phyloP scores from a whole-genome alignment of 768 basidiomycete genomes.

The Suillus subaureus region DNA sequence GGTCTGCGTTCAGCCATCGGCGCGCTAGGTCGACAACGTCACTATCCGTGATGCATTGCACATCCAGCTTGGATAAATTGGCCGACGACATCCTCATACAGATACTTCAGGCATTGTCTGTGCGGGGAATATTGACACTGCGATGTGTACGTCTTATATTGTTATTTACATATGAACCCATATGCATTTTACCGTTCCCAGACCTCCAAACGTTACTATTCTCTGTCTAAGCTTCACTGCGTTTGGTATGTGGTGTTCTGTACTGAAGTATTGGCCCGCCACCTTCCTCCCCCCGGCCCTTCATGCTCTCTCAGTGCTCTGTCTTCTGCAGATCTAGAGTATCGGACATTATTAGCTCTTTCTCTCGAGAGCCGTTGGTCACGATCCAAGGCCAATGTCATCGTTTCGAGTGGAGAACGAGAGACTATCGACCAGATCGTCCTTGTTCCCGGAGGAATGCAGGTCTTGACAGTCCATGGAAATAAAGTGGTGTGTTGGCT shows the following conservation, averaged over 20 bases:
- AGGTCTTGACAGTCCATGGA: conserved; percentile 30
- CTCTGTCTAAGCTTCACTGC: conserved; percentile 26
- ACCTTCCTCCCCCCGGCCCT: conserved; percentile 24
- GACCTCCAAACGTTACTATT: conserved; percentile 30
- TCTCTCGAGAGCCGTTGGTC: conserved; percentile 26
- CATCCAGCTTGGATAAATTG: conserved; percentile 21
- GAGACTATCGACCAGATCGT: conserved; percentile 28
- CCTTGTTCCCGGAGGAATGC: conserved; percentile 27
- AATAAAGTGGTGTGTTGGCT: conserved; percentile 27
- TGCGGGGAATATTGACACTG: conserved; percentile 19
- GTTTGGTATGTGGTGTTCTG: conserved; percentile 27
- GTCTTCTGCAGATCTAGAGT: conserved; percentile 26
- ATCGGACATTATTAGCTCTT: conserved; percentile 30
- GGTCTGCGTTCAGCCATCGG: neutral
- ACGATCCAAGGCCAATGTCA: conserved; percentile 17
- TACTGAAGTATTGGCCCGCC: conserved; percentile 21
- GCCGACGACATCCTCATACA: conserved; percentile 31
- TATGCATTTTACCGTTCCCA: neutral
- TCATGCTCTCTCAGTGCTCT: conserved; percentile 16
- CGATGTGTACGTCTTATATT: conserved; percentile 22
- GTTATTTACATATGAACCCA: neutral
- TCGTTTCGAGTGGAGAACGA: conserved; percentile 11
- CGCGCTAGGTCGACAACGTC: neutral
- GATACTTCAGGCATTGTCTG: conserved; percentile 18
- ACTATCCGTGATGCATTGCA: neutral